Base-by-base conservation (phyloP, 2,329 filamentous ascomycete species). In the Talaromyces sp. region DNA sequence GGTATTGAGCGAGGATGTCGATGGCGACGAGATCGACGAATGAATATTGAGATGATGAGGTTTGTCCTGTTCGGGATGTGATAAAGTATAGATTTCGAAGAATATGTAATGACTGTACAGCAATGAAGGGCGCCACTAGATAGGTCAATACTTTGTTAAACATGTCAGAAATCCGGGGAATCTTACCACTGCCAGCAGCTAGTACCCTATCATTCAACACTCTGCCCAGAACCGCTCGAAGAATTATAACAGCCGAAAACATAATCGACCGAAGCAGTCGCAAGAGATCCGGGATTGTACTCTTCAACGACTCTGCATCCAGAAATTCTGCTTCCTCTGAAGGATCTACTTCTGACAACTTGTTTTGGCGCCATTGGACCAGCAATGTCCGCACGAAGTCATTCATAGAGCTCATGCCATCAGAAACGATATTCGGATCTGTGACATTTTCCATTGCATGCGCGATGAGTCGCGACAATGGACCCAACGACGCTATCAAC, bases 1-100 rank as follows among this genome's bases (percentile, higher is more conserved):
- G 85, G 70, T 91, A 90, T n/a, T 88, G 86, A 9, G 89, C 83
- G 5, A 97, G 83, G 45, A 93, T 88, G 75, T 97, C 93, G 68
- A 97, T 87, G 3, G 92, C 88, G 0, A 91, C 88, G 24, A 96
- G 83, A 71, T 93, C 92, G 31, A 92, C 89, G 73, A 97, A 97
- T 1, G 85, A 88, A 76, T 96, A 94, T 65, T 92, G 90, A 62
- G 93, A 91, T 71, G 96, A 96, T 1, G 87, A 84, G 67, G 85
- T 86, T 64, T 89, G 88, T 22, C 90, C 89, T 63, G 91, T 84
- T 45, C 91, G 85, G 14, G 88, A 88, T 0, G 91, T 92, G 67
- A 97, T 87, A 75, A 97, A 97, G 77, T 88, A 92, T 22, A 96
- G 79, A 71, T 91, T 90, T 33, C 92, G 88, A 11, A 97, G 84